Base-by-base conservation (phyloP, 2,329 filamentous ascomycete species). In the Apiospora aurea region DNA sequence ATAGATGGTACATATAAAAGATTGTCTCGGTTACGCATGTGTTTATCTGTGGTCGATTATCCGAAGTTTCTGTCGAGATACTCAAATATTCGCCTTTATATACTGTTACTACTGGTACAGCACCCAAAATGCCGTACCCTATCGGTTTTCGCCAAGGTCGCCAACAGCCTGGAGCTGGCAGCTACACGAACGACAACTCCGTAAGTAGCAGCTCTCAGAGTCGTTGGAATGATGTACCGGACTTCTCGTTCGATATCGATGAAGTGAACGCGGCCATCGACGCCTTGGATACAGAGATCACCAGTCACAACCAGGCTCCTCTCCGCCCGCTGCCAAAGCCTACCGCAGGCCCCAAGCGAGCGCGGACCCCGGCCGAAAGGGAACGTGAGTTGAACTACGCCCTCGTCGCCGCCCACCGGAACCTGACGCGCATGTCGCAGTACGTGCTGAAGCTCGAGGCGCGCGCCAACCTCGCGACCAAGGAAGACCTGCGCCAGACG, bases 381-480 rank as follows among this genome's bases (percentile, higher is more conserved):
- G 70, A 71, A 18, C 47, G 49, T 29, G 46, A 51, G 14, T 29
- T 26, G 3, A 57, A 24, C 18, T 64, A 69, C 4, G 67, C 41
- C 34, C 75, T 71, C 13, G 66, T 69, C 0, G 72, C 73, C 1
- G 71, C 75, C 4, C 74, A 75, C 7, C 72, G 72, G 7, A 79
- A 76, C 61, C 71, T 80, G 13, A 79, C 77, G 1, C 74, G 74
- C 21, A 70, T 77, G 7, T 77, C 76, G 0, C 77, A 80, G 69
- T 79, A 77, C 67, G 41, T 79, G n/a, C 73, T 80, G 1, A 80
- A 80, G 69, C 71, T 80, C 18, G 77, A 80, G 69, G 77, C 74
- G 13, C 76, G 78, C 21, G 72, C 77, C 11, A 74, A 75, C 10
- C 77, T 77, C 38, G 71, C 75, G 6, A 76, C 76, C 14, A 79